A percentile compares a stretch with the other conserved stretches of the same genome.
phyloP scores from a whole-genome alignment of 2,329 filamentous ascomycete genomes.

The Aureobasidium sp. region DNA sequence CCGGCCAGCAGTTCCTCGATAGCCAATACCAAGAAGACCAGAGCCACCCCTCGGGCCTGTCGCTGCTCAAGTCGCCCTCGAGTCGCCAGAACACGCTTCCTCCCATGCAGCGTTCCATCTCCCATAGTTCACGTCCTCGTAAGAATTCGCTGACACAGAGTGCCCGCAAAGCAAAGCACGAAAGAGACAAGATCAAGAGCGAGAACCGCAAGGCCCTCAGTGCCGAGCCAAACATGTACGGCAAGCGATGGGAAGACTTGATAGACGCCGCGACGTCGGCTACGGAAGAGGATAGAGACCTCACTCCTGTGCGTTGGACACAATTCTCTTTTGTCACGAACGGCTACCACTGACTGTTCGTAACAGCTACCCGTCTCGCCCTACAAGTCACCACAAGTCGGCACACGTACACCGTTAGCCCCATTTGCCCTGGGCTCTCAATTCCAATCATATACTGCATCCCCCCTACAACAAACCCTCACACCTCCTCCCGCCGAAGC shows the following conservation, averaged over 20 bases:
- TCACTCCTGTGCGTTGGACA: constrained; percentile 65
- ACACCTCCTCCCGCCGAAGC: constrained; percentile 59
- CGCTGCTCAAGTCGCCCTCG: constrained; percentile 71
- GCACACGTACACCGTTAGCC: constrained; percentile 53
- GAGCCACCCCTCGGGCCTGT: constrained; percentile 34
- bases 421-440: constrained; percentile 42
- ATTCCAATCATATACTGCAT: constrained; percentile 69
- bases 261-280: constrained; percentile 92
- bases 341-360: constrained; percentile 14
- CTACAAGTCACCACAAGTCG: constrained; percentile 42
- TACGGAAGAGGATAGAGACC: constrained; percentile 80
- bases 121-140: constrained; percentile 50
- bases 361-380: constrained; percentile 40
- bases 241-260: constrained; percentile 91
- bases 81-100: constrained; percentile 83
- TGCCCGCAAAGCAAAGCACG: constrained; percentile 66
- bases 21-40: constrained; percentile 14
- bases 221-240: constrained; percentile 70
- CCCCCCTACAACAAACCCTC: constrained; percentile 80
- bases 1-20: constrained; percentile 17
- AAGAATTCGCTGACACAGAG: constrained; percentile 83
- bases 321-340: constrained; percentile 11
- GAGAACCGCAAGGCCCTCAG: constrained; percentile 75
- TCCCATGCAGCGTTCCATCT: constrained; percentile 64
- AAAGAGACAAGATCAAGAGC: constrained; percentile 69